Conservation (phyloP, 768 basidiomycete species). For the Cubamyces sp. region DNA sequence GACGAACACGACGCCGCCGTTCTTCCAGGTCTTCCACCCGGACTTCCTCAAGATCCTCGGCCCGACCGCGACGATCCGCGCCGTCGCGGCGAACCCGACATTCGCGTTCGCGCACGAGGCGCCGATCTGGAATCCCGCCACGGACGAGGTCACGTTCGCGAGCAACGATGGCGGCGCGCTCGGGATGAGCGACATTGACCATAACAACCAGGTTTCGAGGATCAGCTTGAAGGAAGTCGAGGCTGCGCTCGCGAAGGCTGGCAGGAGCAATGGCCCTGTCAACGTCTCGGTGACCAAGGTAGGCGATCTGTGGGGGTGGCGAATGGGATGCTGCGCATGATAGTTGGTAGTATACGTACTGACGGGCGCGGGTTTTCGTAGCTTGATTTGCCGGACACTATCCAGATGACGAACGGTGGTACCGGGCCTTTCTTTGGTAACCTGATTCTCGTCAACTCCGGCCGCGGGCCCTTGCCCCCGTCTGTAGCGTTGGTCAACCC, state of each 20-base stretch:
- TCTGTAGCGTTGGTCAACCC: constrained; percentile 70
- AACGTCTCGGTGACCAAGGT: constrained; percentile 54
- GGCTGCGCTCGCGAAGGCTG: constrained; percentile 41
- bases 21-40: constrained; percentile 60
- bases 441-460: constrained; percentile 66
- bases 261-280: constrained; percentile 39
- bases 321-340: background rate
- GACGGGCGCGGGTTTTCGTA: constrained; percentile 30
- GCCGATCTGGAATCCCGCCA: constrained; percentile 65
- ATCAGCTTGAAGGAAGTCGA: constrained; percentile 64
- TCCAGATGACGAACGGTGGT: constrained; percentile 75
- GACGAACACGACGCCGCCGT: constrained; percentile 57
- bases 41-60: constrained; percentile 67
- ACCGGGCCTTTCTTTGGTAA: constrained; percentile 64
- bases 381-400: constrained; percentile 59
- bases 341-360: background rate
- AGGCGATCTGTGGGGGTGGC: constrained; percentile 17
- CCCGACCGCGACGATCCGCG: constrained; percentile 53
- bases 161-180: constrained; percentile 70
- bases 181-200: constrained; percentile 63
- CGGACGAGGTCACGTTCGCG: constrained; percentile 74
- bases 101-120: constrained; percentile 84
- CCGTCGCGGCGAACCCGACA: constrained; percentile 61
- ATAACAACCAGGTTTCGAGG: constrained; percentile 65
- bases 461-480: constrained; percentile 64